A percentile compares a stretch with the other conserved stretches of the same genome.
phyloP scores from a whole-genome alignment of 2,329 filamentous ascomycete genomes.

The Colletotrichum somersetense region DNA sequence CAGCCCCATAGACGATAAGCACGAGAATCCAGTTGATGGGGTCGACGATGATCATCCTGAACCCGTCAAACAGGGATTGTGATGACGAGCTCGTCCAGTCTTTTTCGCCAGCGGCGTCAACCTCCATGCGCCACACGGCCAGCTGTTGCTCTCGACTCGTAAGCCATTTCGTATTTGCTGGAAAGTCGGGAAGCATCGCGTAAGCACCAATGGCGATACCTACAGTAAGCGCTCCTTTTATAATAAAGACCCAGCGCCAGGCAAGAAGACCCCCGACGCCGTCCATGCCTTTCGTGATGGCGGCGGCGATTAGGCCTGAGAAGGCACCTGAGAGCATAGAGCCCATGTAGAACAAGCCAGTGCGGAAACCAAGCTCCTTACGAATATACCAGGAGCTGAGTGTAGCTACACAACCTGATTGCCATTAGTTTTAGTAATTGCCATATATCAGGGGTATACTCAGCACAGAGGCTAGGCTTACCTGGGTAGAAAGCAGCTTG shows the following conservation, averaged over 20 bases:
- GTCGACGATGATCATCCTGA: constrained; percentile 43
- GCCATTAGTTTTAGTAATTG: neutral
- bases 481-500: constrained; percentile 45
- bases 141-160: constrained; percentile 43
- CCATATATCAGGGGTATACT: neutral
- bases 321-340: constrained; percentile 45
- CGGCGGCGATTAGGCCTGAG: constrained; percentile 44
- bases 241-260: constrained; percentile 67
- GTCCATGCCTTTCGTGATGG: constrained; percentile 41
- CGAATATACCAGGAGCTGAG: constrained; percentile 39
- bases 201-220: constrained; percentile 58
- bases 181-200: constrained; percentile 49
- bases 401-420: constrained; percentile 29
- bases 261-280: constrained; percentile 29
- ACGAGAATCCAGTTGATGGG: constrained; percentile 45
- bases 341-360: constrained; percentile 39
- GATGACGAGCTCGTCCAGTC: constrained; percentile 42
- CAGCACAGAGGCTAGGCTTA: constrained; percentile 44
- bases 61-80: constrained; percentile 42
- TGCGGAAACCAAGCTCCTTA: constrained; percentile 36
- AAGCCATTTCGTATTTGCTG: constrained; percentile 54
- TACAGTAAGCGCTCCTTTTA: constrained; percentile 49
- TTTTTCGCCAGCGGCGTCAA: constrained; percentile 44
- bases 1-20: constrained; percentile 42
- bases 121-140: constrained; percentile 44